These are phyloP conservation scores for Cenchrus purpureus DNA, from an alignment of 176 grass and related monocot species.

Conservation along the genomic window DNA sequence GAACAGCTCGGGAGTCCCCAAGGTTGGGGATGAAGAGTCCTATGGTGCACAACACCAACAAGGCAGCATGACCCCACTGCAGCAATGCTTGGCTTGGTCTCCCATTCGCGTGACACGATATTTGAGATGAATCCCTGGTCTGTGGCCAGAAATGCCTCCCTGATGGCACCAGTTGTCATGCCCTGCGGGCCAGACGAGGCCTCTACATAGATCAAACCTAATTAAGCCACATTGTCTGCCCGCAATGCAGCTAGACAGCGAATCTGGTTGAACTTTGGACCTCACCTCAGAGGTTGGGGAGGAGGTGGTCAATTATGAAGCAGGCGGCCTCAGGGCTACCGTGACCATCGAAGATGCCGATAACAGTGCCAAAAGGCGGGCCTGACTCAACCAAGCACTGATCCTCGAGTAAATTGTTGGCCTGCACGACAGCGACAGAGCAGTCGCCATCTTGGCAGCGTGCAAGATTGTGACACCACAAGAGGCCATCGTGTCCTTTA, in stretches of 20 bases:
- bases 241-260: not conserved
- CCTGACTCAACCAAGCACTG: slow-evolving; percentile 63
- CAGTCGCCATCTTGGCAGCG: slow-evolving; percentile 51
- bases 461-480: slow-evolving; percentile 45
- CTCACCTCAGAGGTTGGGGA: slow-evolving; percentile 52
- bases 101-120: slow-evolving; percentile 50
- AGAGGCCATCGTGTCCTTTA: too few relatives aligned
- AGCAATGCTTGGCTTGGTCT: slow-evolving; percentile 48
- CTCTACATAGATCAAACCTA: slow-evolving; percentile 55
- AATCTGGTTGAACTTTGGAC: not conserved
- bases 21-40: slow-evolving; percentile 58
- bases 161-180: slow-evolving; percentile 51
- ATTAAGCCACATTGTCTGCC: not conserved
- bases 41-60: slow-evolving; percentile 57
- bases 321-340: slow-evolving; percentile 62
- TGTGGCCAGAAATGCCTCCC: slow-evolving; percentile 58
- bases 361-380: slow-evolving; percentile 49
- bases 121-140: slow-evolving; percentile 59
- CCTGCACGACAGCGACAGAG: slow-evolving; percentile 72
- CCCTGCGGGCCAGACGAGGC: slow-evolving; percentile 44
- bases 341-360: slow-evolving; percentile 72
- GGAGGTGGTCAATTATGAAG: slow-evolving; percentile 64
- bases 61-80: slow-evolving; percentile 72
- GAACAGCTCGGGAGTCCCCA: slow-evolving; percentile 67
- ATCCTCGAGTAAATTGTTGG: slow-evolving; percentile 74